These are phyloP conservation scores for Chlorella vulgaris DNA, from an alignment of 139 green algal genomes.

Conservation along the genomic window DNA sequence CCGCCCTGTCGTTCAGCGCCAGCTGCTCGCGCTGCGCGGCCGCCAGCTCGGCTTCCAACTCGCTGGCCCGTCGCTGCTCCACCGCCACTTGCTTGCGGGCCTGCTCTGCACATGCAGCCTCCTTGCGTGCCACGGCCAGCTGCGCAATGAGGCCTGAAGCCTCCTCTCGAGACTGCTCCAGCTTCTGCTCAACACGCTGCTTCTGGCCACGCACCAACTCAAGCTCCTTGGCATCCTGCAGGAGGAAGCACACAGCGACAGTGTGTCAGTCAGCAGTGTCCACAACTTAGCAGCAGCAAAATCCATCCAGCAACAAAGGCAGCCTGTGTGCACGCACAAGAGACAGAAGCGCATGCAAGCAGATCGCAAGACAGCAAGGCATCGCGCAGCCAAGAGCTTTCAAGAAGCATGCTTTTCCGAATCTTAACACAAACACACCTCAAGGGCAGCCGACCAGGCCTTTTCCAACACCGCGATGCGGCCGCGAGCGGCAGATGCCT, in stretches of 20 bases:
- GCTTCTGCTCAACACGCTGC: not conserved
- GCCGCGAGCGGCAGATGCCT: not conserved
- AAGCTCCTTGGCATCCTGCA: conserved; percentile 6
- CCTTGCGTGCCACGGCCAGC: conserved; percentile 6
- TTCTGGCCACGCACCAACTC: not conserved
- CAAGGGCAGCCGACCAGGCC: not conserved
- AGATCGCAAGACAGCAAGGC: not conserved
- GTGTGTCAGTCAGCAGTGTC: too few relatives aligned
- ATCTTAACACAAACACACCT: not conserved
- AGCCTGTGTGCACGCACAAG: not conserved
- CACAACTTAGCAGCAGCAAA: not conserved
- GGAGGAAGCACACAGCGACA: too few relatives aligned
- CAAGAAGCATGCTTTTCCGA: not conserved
- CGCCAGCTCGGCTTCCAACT: not conserved
- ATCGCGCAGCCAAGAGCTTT: not conserved
- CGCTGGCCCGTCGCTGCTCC: not conserved
- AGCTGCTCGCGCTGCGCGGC: not conserved
- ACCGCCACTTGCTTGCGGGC: not conserved
- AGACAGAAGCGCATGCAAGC: not conserved
- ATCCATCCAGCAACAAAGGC: not conserved
- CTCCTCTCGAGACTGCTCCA: not conserved
- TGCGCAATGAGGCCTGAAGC: not conserved
- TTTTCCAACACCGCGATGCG: conserved; percentile 18
- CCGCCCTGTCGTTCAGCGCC: not conserved
- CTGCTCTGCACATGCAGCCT: not conserved